These are phyloP conservation scores for Chloromonas sp. DNA, from an alignment of 163 green algal species.

Conservation along the genomic window DNA sequence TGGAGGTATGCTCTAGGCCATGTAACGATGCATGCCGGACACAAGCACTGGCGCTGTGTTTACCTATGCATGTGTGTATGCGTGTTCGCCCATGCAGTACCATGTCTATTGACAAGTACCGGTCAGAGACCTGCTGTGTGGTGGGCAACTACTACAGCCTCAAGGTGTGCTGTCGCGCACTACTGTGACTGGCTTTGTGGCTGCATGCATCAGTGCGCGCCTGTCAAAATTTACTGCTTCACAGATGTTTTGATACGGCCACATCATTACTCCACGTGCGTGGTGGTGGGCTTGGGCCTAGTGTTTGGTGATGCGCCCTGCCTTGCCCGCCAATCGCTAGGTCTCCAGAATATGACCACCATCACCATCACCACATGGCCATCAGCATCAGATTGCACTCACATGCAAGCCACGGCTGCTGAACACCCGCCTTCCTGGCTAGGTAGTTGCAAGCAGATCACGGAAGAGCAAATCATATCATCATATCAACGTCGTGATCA, in stretches of 20 bases:
- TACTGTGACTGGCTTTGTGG: neutral
- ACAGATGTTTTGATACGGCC: neutral
- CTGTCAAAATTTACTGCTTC: neutral
- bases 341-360: too few relatives aligned
- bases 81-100: conserved; percentile 5
- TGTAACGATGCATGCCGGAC: too few relatives aligned
- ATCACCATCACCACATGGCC: neutral
- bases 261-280: neutral
- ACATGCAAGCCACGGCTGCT: too few relatives aligned
- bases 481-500: too few relatives aligned
- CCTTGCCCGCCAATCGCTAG: too few relatives aligned
- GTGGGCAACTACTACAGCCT: conserved; percentile 98
- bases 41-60: too few relatives aligned
- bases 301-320: neutral
- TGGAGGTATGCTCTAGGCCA: too few relatives aligned
- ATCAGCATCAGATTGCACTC: neutral
- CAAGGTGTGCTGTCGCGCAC: conserved; percentile 29
- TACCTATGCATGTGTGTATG: too few relatives aligned
- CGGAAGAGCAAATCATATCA: too few relatives aligned
- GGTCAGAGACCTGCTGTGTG: conserved; percentile 87
- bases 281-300: neutral
- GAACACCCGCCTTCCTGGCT: too few relatives aligned
- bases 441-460: too few relatives aligned
- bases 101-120: conserved; percentile 76
- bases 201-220: too few relatives aligned